Evolutionary conservation across 805 yeast species (phyloP), one percentile per base, ranked within the genome.

Genomic region (Ogataea methylovora): DNA sequence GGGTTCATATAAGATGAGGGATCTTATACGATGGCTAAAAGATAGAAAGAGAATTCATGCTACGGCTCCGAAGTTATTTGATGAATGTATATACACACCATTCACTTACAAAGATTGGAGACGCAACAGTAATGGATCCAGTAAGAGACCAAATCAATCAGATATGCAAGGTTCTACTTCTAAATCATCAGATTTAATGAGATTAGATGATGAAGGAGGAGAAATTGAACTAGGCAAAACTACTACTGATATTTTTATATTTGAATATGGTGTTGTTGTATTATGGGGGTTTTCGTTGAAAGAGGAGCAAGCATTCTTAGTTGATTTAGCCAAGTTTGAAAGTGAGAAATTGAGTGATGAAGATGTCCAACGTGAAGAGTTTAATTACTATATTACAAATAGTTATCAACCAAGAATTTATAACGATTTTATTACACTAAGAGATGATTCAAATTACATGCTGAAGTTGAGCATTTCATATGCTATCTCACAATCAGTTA

Each of bases 241-340:
- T 39, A 70, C 73, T 20, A 79, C 79, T 8, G 97, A 88, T 52
- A 66, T 87, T 8, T 92, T 88, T 51, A 65, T 92, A 7, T 92
- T 92, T 62, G 96, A 88, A 49, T 92, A 92, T 57, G 98, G 98
- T 15, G 98, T 92, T n/a, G 78, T 86, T 22, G 95, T 92, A 2
- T 61, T 92, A 65, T 92, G 98, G 98, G 98, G 98, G 0, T 92
- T 85, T 51, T 75, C 86, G 2, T 70, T 76, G 35, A 71, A 76
- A 34, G 97, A 92, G 57, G 98, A 92, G 53, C 65, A 67, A 34
- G 77, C 86, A 33, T 84, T 92, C 46, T 60, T 92, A 36, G 71
- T 71, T 33, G 97, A 90, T 51, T 62, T 92, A 45, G 94, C 90
- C n/a, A 76, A 75, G 40, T 92, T 88, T 58, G 98, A 84, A 51